Base-by-base conservation (phyloP, 352 stramenopile species). In the Pythium monospermum region DNA sequence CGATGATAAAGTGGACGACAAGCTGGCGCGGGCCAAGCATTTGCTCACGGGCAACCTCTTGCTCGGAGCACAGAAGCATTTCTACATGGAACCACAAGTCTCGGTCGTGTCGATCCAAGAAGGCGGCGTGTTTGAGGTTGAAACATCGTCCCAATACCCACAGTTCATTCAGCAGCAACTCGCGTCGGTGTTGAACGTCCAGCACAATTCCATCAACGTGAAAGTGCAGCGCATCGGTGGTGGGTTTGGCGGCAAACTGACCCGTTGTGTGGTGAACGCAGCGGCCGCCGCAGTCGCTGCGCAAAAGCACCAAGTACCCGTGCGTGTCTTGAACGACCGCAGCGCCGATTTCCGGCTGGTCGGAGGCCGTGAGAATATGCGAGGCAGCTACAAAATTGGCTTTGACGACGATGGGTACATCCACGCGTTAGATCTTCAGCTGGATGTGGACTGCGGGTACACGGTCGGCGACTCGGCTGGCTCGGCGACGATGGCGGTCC, bases 41-140 rank as follows among this genome's bases (percentile, higher is more conserved):
- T 48, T 32, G 8, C 38, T 71, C 13, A 51, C 18, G 12, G 65
- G 69, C 1, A 25, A 28, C 11, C 27, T 83, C n/a, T 30, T 55
- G 11, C 59, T 74, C 8, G 68, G 59, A 2, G 59, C 61, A 1
- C 71, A 83, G 45, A 71, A 70, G 43, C 72, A 83, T 53, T 80
- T 83, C 39, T 79, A 83, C 61, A 75, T 83, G 66, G 72, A 83
- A 47, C 66, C 72, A 13, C 72, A 83, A 53, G 46, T 62, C 15
- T 65, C 64, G 27, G 40, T 73, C n/a, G 50, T 53, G 26, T 65
- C 52, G 16, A 23, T 60, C 2, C 22, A 55, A 15, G 68, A 80
- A 54, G 67, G 61, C 18, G 58, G 52, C 15, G 50, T 64, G 1
- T 54, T 77, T 26, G 12, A 49, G 4, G 49, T 83, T 3, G 55